Evolutionary conservation across 2,329 filamentous ascomycete genomes (phyloP), one percentile per base, ranked within the genome.

Genomic region (Pseudogymnoascus sp.): DNA sequence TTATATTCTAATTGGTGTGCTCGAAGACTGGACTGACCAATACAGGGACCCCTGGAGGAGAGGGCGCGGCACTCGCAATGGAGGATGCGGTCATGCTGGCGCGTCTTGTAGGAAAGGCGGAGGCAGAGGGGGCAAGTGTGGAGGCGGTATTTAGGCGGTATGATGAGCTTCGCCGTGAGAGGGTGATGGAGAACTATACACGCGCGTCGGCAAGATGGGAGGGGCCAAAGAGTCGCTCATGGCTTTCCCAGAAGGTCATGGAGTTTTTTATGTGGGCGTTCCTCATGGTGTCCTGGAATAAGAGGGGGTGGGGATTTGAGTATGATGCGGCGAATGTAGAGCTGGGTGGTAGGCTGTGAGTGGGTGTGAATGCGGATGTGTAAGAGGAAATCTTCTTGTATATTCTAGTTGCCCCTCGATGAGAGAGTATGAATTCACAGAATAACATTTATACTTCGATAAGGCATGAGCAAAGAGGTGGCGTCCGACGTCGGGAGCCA

Each of bases 21-120:
- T n/a, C 5, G 14, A 59, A 62, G 15, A 39, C 18, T 36, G 25
- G 33, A 41, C 7, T 47, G 11, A 36, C 57, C 9, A 18, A 38
- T 22, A 18, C 38, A 72, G 69, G 80, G 80, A 78, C 77, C 78
- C 78, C 78, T 2, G 77, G 80, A 62, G 78, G 78, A 9, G 78
- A 80, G 63, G 74, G 72, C 33, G 80, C 78, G 3, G 78, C 78
- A 14, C 76, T 81, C 35, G 77, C 80, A 8, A 80, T 81, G 63
- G 79, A 81, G 68, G 78, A 81, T 66, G 79, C 75, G 2, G 76
- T 80, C 36, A 67, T 81, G 60, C 75, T 81, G 68, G 74, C 78
- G 14, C 68, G 68, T 33, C 64, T 73, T 14, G 62, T 72, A 8
- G 58, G 78, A 4, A 70, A 76, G 37, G 69, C 70, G 7, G 71